phyloP scores from a whole-genome alignment of 495 filamentous ascomycete genomes.

The Tetracladium setigerum region DNA sequence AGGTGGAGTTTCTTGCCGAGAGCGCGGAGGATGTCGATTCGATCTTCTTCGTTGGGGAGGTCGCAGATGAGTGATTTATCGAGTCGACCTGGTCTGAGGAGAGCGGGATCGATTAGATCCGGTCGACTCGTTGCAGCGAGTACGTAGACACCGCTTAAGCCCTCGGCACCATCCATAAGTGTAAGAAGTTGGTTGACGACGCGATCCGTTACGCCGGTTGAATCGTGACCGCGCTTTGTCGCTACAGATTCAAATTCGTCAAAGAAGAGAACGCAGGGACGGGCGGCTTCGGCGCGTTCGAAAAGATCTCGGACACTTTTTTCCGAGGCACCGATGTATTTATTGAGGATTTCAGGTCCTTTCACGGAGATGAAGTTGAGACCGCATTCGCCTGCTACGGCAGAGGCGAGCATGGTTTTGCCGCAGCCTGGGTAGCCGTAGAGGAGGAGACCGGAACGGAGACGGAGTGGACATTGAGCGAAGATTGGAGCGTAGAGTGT shows the following conservation, averaged over 20 bases:
- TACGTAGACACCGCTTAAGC: slow-evolving; percentile 88
- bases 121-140: slow-evolving; percentile 87
- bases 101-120: slow-evolving; percentile 88
- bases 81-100: slow-evolving; percentile 79
- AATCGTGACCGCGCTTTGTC: slow-evolving; percentile 93
- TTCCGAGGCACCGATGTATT: slow-evolving; percentile 94
- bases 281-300: slow-evolving; percentile 80
- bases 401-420: slow-evolving; percentile 88
- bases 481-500: slow-evolving; percentile 98
- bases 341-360: slow-evolving; percentile 95
- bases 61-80: slow-evolving; percentile 90
- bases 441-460: slow-evolving; percentile 84
- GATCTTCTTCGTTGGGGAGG: slow-evolving; percentile 69
- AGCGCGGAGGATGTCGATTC: slow-evolving; percentile 78
- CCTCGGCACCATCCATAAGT: slow-evolving; percentile 98
- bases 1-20: slow-evolving; percentile 73
- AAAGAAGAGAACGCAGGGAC: slow-evolving; percentile 92
- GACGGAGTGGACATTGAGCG: slow-evolving; percentile 82
- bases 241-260: slow-evolving; percentile 98
- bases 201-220: slow-evolving; percentile 93
- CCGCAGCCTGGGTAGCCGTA: slow-evolving; percentile 96
- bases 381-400: slow-evolving; percentile 91
- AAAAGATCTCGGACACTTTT: slow-evolving; percentile 94
- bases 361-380: slow-evolving; percentile 98
- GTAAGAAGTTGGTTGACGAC: slow-evolving; percentile 97